phyloP scores from a whole-genome alignment of 495 filamentous ascomycete species.

The Podospora pseudocomata region DNA sequence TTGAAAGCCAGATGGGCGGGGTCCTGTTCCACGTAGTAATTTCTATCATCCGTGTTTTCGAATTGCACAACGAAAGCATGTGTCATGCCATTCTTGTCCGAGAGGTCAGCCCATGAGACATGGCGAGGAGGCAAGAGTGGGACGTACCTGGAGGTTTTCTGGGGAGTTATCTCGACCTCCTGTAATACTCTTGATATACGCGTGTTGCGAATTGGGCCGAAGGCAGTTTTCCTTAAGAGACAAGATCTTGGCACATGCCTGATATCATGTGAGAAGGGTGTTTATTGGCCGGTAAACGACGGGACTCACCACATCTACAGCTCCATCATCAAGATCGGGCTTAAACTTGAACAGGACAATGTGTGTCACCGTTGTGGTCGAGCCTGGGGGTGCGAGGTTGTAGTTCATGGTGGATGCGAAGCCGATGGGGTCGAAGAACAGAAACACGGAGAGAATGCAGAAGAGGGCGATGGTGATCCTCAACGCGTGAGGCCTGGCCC shows the following conservation, averaged over 20 bases:
- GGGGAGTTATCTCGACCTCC: slow-evolving; percentile 62
- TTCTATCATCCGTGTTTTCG: slow-evolving; percentile 50
- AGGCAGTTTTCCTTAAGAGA: slow-evolving; percentile 44
- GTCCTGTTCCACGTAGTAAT: slow-evolving; percentile 54
- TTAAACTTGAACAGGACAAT: slow-evolving; percentile 63
- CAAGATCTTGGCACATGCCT: slow-evolving; percentile 30
- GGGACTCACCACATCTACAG: slow-evolving; percentile 46
- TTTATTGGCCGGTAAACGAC: not conserved
- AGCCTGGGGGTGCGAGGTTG: not conserved
- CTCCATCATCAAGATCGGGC: slow-evolving; percentile 31
- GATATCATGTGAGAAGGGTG: not conserved
- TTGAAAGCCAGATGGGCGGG: slow-evolving; percentile 48
- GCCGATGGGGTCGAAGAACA: slow-evolving; percentile 25
- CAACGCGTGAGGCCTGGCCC: slow-evolving; percentile 14
- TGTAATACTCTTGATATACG: slow-evolving; percentile 55
- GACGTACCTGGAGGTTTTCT: slow-evolving; percentile 57
- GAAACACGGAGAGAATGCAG: slow-evolving; percentile 16
- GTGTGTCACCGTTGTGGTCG: slow-evolving; percentile 42
- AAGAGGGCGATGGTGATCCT: slow-evolving; percentile 11
- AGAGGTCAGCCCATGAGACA: not conserved
- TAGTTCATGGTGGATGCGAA: slow-evolving; percentile 16
- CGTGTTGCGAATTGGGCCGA: slow-evolving; percentile 43
- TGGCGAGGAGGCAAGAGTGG: not conserved
- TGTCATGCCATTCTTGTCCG: slow-evolving; percentile 45
- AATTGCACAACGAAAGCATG: slow-evolving; percentile 65